Conservation (phyloP, 1,139 yeast species). For the Zygoascus hellenicus region DNA sequence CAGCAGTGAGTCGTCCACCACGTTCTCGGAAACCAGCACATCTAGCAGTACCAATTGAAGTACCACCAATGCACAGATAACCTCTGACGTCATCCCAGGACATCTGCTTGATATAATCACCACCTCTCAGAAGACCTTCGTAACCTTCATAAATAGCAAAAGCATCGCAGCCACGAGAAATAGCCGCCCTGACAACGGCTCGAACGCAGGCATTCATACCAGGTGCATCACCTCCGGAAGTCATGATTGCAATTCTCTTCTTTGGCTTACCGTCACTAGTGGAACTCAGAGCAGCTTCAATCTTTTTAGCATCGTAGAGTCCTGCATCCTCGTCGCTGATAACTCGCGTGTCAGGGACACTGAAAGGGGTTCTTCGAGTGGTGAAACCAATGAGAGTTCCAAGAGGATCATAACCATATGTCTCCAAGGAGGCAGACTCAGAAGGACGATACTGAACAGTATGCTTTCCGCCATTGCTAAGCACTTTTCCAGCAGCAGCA, state of each 20-base stretch:
- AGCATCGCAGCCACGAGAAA: slow-evolving; percentile 86
- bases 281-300: background rate
- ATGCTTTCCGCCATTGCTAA: slow-evolving; percentile 13
- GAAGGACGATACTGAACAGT: slow-evolving; percentile 25
- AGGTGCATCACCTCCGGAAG: slow-evolving; percentile 98
- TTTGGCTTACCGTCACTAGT: slow-evolving; percentile 14
- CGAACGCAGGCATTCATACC: slow-evolving; percentile 97
- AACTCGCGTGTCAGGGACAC: slow-evolving; percentile 19
- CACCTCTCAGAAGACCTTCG: slow-evolving; percentile 77
- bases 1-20: slow-evolving; percentile 58
- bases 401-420: slow-evolving; percentile 55
- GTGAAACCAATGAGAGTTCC: slow-evolving; percentile 59
- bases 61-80: slow-evolving; percentile 87
- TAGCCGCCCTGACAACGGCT: slow-evolving; percentile 89
- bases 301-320: slow-evolving; percentile 6
- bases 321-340: background rate
- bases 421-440: slow-evolving; percentile 36
- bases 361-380: slow-evolving; percentile 31
- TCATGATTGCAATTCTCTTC: slow-evolving; percentile 86
- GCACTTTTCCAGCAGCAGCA: slow-evolving; percentile 16
- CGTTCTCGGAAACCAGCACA: slow-evolving; percentile 81
- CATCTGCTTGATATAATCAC: slow-evolving; percentile 75
- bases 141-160: slow-evolving; percentile 93
- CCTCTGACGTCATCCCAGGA: slow-evolving; percentile 93
- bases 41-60: slow-evolving; percentile 93